These are phyloP conservation scores for Ophiosphaerella korrae DNA, from an alignment of 2,329 filamentous ascomycete species.

Conservation along the genomic window DNA sequence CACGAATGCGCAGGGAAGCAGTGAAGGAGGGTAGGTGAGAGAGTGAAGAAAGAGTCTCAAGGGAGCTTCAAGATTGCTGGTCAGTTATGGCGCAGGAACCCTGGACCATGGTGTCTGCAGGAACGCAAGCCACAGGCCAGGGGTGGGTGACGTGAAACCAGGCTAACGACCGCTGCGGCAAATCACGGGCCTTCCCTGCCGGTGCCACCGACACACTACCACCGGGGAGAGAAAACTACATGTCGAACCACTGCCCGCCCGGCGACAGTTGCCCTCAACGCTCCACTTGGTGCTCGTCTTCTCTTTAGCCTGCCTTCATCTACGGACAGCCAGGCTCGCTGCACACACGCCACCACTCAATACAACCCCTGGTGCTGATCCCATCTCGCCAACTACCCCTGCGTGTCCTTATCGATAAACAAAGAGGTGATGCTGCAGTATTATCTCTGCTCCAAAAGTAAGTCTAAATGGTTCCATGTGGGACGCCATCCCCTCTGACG, in stretches of 20 bases:
- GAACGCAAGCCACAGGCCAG: slow-evolving; percentile 25
- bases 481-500: no score
- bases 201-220: slow-evolving; percentile 6
- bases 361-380: slow-evolving; percentile 24
- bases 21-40: slow-evolving; percentile 7
- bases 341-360: slow-evolving; percentile 5
- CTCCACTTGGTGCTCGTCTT: slow-evolving; percentile 1
- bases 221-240: no score
- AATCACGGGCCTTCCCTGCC: slow-evolving; percentile 24
- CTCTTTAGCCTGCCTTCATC: not conserved
- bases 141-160: slow-evolving; percentile 21
- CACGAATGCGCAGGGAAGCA: slow-evolving; percentile 16
- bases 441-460: no score
- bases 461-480: no score
- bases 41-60: slow-evolving; percentile 18
- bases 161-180: slow-evolving; percentile 20
- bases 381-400: slow-evolving; percentile 24
- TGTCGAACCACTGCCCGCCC: not conserved
- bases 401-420: slow-evolving; percentile 21
- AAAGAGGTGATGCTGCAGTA: no score
- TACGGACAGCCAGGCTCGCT: not conserved
- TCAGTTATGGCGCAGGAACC: slow-evolving; percentile 15
- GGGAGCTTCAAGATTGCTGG: slow-evolving; percentile 5
- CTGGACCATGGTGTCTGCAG: slow-evolving; percentile 20
- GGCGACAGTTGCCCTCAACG: slow-evolving; percentile 9